phyloP scores from a whole-genome alignment of 2,329 filamentous ascomycete genomes.

The Sordariomycetes sp. region DNA sequence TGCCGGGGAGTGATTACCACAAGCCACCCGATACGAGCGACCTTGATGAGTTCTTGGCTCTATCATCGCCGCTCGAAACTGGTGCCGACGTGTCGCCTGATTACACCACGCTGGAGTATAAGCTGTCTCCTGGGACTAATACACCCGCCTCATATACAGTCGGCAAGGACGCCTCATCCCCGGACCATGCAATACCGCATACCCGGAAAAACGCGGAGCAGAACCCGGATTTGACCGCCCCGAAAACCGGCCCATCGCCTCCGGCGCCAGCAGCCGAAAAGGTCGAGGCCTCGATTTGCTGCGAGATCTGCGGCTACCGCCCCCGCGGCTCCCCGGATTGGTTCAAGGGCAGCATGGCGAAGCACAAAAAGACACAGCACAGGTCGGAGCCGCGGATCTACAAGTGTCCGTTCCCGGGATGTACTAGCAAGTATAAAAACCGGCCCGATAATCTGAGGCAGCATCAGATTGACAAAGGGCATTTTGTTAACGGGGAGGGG shows the following conservation, averaged over 20 bases:
- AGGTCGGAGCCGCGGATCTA: conserved; percentile 35
- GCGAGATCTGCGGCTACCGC: conserved; percentile 38
- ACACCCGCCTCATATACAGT: not conserved
- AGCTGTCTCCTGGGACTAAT: not conserved
- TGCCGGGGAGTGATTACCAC: not conserved
- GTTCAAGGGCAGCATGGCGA: conserved; percentile 45
- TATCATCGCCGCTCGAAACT: not conserved
- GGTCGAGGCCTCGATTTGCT: conserved; percentile 11
- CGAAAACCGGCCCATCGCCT: not conserved
- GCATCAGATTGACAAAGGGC: conserved; percentile 41
- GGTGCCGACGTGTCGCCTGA: not conserved
- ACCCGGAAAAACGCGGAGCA: not conserved
- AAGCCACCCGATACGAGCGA: not conserved
- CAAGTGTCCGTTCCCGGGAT: conserved; percentile 37
- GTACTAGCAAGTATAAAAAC: conserved; percentile 41
- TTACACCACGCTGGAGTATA: not conserved
- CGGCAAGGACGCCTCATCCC: not conserved
- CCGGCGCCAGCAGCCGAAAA: not conserved
- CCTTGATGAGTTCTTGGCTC: conserved; percentile 7
- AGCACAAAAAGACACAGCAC: conserved; percentile 42
- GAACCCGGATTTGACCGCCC: not conserved
- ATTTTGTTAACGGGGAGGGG: conserved; percentile 32
- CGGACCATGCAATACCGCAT: not conserved
- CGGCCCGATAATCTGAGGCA: conserved; percentile 40
- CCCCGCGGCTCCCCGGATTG: conserved; percentile 43